Conservation (phyloP, 2,329 filamentous ascomycete genomes). For the Calonectria hawksworthii region DNA sequence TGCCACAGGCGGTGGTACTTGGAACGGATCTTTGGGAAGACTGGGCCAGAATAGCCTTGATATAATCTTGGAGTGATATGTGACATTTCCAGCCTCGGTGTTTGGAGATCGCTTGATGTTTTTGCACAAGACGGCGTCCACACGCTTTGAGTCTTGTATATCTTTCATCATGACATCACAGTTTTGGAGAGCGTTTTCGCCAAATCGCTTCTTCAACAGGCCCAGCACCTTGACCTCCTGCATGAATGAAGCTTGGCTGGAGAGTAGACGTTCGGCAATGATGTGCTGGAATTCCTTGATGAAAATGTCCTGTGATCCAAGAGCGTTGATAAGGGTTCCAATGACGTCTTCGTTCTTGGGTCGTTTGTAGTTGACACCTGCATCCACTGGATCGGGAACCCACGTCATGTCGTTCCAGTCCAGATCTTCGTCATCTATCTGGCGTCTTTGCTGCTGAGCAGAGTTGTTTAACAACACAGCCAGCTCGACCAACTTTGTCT, state of each 20-base stretch:
- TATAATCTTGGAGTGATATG: constrained; percentile 85
- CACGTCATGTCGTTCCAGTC: constrained; percentile 95
- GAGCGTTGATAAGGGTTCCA: constrained; percentile 87
- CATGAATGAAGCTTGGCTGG: constrained; percentile 76
- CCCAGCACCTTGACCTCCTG: constrained; percentile 88
- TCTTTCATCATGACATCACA: constrained; percentile 99
- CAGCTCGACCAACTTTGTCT: constrained; percentile 74
- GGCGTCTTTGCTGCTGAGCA: constrained; percentile 65
- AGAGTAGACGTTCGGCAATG: constrained; percentile 84
- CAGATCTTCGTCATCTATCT: constrained; percentile 76
- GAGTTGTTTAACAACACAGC: constrained; percentile 76
- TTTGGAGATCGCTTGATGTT: constrained; percentile 41
- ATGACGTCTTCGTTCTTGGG: constrained; percentile 93
- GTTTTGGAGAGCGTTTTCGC: constrained; percentile 86
- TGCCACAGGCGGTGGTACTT: constrained; percentile 70
- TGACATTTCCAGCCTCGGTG: constrained; percentile 38
- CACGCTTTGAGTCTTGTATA: constrained; percentile 83
- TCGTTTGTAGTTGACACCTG: constrained; percentile 90
- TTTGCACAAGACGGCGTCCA: constrained; percentile 77
- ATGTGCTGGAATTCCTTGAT: constrained; percentile 94
- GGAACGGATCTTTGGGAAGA: constrained; percentile 78
- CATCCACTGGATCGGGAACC: constrained; percentile 93
- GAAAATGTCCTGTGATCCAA: constrained; percentile 91
- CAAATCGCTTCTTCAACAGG: constrained; percentile 89
- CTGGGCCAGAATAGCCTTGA: constrained; percentile 95